phyloP scores from a whole-genome alignment of 164 flowering plant genomes.

The Nelumbo lutea region DNA sequence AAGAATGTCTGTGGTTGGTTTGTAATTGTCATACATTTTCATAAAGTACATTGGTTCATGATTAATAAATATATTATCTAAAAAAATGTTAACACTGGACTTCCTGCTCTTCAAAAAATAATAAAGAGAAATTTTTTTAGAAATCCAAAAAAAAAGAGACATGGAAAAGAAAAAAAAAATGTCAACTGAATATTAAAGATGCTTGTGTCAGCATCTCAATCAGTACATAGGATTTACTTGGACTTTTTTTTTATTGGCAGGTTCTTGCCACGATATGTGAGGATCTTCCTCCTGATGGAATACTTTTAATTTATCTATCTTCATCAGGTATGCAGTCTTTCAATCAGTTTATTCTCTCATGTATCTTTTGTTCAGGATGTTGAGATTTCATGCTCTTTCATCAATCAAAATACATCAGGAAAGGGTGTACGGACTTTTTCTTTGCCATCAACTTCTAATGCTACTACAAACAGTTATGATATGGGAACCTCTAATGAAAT shows the following conservation, averaged over 20 bases:
- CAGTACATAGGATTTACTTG: neutral
- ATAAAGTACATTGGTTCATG: too few relatives aligned
- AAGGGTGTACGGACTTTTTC: conserved; percentile 28
- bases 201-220: neutral
- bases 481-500: conserved; percentile 33
- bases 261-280: conserved; percentile 80
- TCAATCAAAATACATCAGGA: conserved; percentile 40
- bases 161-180: too few relatives aligned
- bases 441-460: conserved; percentile 37
- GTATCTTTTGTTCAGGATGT: neutral
- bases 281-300: conserved; percentile 83
- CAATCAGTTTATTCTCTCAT: neutral
- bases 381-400: neutral
- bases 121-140: too few relatives aligned
- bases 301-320: conserved; percentile 77
- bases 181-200: too few relatives aligned
- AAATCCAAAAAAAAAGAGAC: too few relatives aligned
- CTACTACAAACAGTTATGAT: conserved; percentile 27
- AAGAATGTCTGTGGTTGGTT: too few relatives aligned
- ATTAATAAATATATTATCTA: too few relatives aligned
- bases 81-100: too few relatives aligned
- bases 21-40: too few relatives aligned
- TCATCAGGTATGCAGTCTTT: conserved; percentile 49
- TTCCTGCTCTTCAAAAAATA: too few relatives aligned
- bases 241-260: conserved; percentile 30